phyloP scores from a whole-genome alignment of 495 filamentous ascomycete genomes.

The Daldinia vernicosa region DNA sequence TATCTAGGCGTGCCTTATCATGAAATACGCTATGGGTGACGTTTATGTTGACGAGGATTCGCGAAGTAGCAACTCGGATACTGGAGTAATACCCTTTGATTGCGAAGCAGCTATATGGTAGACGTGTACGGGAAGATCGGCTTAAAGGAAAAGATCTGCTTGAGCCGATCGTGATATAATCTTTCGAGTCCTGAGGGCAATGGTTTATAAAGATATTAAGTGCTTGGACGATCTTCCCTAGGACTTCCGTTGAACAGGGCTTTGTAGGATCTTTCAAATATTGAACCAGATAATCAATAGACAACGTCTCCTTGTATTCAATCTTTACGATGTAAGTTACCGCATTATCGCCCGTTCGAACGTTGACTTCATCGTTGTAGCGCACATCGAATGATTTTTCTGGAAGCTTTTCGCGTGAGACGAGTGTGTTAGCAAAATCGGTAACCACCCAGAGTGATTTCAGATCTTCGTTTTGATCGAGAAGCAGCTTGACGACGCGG shows the following conservation, averaged over 20 bases:
- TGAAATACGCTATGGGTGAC: slow-evolving; percentile 45
- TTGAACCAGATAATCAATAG: not conserved
- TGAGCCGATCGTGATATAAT: slow-evolving; percentile 5
- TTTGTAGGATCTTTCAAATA: not conserved
- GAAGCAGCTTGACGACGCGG: slow-evolving; percentile 6
- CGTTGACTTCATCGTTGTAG: not conserved
- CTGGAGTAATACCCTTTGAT: slow-evolving; percentile 20
- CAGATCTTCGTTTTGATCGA: not conserved
- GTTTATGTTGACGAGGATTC: slow-evolving; percentile 63
- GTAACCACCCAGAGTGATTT: not conserved
- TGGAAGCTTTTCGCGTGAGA: not conserved
- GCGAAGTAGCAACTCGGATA: slow-evolving; percentile 61
- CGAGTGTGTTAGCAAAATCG: slow-evolving; percentile 11
- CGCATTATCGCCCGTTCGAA: not conserved
- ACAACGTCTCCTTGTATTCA: not conserved
- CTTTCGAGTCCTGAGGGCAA: not conserved
- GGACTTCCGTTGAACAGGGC: not conserved
- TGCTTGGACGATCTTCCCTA: not conserved
- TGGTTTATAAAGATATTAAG: slow-evolving; percentile 24
- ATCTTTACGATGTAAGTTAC: not conserved
- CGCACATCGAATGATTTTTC: not conserved
- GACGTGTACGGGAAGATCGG: not conserved
- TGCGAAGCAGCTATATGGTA: not conserved
- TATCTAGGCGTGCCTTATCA: slow-evolving; percentile 19
- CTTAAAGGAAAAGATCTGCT: slow-evolving; percentile 8